phyloP scores from a whole-genome alignment of 768 basidiomycete species.

The Leccinum sublutescens region DNA sequence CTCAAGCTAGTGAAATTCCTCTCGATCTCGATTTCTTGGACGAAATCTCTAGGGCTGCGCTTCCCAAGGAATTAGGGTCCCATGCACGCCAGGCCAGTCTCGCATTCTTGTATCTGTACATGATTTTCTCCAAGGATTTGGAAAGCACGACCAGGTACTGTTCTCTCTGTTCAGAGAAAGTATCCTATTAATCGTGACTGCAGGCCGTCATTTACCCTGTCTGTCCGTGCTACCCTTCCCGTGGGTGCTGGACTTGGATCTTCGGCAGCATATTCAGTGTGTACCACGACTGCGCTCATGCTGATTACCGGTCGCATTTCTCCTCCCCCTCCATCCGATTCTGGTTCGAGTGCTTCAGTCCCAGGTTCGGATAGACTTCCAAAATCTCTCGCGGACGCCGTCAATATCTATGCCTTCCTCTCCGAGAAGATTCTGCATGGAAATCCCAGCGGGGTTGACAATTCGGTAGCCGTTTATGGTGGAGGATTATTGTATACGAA shows the following conservation, averaged over 20 bases:
- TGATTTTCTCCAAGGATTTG: constrained; percentile 54
- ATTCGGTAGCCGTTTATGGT: constrained; percentile 89
- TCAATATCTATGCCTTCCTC: constrained; percentile 93
- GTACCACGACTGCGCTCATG: constrained; percentile 77
- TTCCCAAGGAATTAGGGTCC: constrained; percentile 31
- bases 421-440: constrained; percentile 96
- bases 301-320: constrained; percentile 70
- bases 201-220: constrained; percentile 78
- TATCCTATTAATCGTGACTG: background rate
- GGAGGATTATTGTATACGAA: constrained; percentile 90
- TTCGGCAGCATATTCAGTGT: constrained; percentile 92
- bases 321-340: constrained; percentile 40
- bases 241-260: constrained; percentile 96
- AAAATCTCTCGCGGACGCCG: constrained; percentile 63
- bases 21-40: constrained; percentile 75
- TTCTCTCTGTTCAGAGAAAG: constrained; percentile 17
- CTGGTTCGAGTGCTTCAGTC: constrained; percentile 7
- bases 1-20: constrained; percentile 26
- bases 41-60: constrained; percentile 53
- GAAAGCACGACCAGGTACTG: constrained; percentile 56
- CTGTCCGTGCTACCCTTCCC: constrained; percentile 84
- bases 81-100: constrained; percentile 50
- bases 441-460: constrained; percentile 96
- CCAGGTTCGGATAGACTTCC: constrained; percentile 61
- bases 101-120: constrained; percentile 92